phyloP scores from a whole-genome alignment of 2,329 filamentous ascomycete genomes.

The Aureobasidium pullulans region DNA sequence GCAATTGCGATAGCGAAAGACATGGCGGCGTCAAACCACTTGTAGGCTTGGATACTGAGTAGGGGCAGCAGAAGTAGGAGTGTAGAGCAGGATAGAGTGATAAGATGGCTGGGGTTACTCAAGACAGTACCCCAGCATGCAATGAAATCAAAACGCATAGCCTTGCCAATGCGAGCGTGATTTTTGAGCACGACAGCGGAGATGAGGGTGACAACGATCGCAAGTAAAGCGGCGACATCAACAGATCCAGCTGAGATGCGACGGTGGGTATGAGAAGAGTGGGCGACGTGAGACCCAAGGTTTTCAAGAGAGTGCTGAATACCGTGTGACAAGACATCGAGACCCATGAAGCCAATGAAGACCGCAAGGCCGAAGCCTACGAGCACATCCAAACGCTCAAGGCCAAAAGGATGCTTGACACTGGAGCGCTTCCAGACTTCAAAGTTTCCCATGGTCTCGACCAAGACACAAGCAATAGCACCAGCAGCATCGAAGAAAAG shows the following conservation, averaged over 20 bases:
- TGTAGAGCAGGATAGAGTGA: constrained; percentile 80
- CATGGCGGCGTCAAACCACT: constrained; percentile 74
- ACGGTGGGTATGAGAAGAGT: constrained; percentile 48
- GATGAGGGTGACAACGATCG: constrained; percentile 73
- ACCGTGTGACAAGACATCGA: constrained; percentile 90
- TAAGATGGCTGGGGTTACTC: constrained; percentile 89
- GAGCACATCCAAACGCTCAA: constrained; percentile 87
- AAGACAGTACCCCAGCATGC: constrained; percentile 76
- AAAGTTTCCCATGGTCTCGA: constrained; percentile 92
- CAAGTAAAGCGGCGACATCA: constrained; percentile 72
- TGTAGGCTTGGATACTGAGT: constrained; percentile 70
- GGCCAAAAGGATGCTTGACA: constrained; percentile 78
- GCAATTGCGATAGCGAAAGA: constrained; percentile 73
- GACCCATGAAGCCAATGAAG: constrained; percentile 92
- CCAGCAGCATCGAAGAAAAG: constrained; percentile 94
- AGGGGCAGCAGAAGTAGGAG: constrained; percentile 76
- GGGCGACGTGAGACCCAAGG: constrained; percentile 61
- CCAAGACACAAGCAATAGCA: constrained; percentile 80
- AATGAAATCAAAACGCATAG: constrained; percentile 80
- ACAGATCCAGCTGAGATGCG: constrained; percentile 67
- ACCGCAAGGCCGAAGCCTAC: constrained; percentile 95
- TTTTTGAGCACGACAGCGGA: constrained; percentile 85
- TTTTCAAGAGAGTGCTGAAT: constrained; percentile 85
- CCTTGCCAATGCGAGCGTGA: constrained; percentile 83
- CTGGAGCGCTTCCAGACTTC: constrained; percentile 94